Conservation (phyloP, 768 basidiomycete genomes). For the Tricholoma sp. region DNA sequence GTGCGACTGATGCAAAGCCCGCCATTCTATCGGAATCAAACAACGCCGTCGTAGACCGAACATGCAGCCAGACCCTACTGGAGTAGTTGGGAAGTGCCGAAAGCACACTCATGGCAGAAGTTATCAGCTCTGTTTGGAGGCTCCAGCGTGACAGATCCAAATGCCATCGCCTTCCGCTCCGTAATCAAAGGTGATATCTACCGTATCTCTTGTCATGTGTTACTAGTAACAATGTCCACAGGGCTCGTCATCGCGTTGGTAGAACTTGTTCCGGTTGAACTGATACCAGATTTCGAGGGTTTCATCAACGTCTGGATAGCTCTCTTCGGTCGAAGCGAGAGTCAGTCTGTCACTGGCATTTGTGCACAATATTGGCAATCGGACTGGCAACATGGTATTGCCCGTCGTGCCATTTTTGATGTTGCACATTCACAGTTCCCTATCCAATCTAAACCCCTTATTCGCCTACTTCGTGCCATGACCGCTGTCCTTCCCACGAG, state of each 20-base stretch:
- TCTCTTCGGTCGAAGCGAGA: constrained; percentile 74
- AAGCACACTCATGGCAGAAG: constrained; percentile 78
- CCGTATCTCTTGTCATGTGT: background rate
- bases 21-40: constrained; percentile 61
- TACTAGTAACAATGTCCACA: constrained; percentile 24
- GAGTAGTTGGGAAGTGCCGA: constrained; percentile 72
- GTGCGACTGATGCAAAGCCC: constrained; percentile 58
- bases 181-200: constrained; percentile 69
- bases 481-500: constrained; percentile 64
- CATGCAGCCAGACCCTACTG: constrained; percentile 84
- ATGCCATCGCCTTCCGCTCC: constrained; percentile 74
- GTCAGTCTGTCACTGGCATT: constrained; percentile 58
- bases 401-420: constrained; percentile 79
- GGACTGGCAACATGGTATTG: constrained; percentile 62
- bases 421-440: constrained; percentile 82
- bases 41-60: constrained; percentile 72
- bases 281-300: constrained; percentile 68
- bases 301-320: constrained; percentile 76
- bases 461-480: constrained; percentile 72
- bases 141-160: constrained; percentile 67
- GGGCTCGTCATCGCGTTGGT: constrained; percentile 73
- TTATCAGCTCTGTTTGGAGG: constrained; percentile 61
- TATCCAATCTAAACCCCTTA: constrained; percentile 63
- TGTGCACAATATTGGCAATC: constrained; percentile 80
- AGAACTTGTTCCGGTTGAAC: constrained; percentile 70